phyloP scores from a whole-genome alignment of 768 basidiomycete species.

The Leucosporidium creatinivorum region DNA sequence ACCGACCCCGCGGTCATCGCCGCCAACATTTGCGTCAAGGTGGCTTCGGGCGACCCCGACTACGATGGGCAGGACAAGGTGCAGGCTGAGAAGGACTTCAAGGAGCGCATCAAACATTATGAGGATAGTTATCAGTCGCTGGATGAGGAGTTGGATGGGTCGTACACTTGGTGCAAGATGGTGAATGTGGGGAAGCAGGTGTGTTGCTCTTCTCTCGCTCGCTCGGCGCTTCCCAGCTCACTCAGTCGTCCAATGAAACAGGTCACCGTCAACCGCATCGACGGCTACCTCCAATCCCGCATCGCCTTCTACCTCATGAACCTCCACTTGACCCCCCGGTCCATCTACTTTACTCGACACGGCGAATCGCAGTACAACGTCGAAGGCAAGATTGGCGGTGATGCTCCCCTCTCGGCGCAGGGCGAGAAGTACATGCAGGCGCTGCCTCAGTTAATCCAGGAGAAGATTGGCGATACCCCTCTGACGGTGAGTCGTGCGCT shows the following conservation, averaged over 20 bases:
- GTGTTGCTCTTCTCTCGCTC: constrained; percentile 47
- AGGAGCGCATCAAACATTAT: constrained; percentile 82
- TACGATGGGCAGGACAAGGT: constrained; percentile 83
- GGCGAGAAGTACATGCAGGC: constrained; percentile 79
- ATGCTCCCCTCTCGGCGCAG: constrained; percentile 73
- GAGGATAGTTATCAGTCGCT: constrained; percentile 94
- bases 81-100: constrained; percentile 80
- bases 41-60: constrained; percentile 92
- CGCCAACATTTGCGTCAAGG: constrained; percentile 91
- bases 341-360: constrained; percentile 93
- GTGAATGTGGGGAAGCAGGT: constrained; percentile 88
- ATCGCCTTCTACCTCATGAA: constrained; percentile 95
- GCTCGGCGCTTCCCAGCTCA: not conserved
- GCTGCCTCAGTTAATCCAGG: constrained; percentile 74
- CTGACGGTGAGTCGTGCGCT: constrained; percentile 57
- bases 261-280: constrained; percentile 53
- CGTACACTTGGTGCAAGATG: constrained; percentile 83
- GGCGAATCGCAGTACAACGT: constrained; percentile 97
- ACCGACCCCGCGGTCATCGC: constrained; percentile 91
- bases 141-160: constrained; percentile 57
- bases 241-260: not conserved
- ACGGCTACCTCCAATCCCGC: constrained; percentile 91
- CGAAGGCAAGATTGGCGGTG: constrained; percentile 95
- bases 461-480: constrained; percentile 81
- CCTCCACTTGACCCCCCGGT: constrained; percentile 88